Percentiles rank a stretch among this genome's conserved stretches.
These are phyloP conservation scores for Leptographium procerum DNA, from an alignment of 2,329 filamentous ascomycete species.

Conservation along the genomic window DNA sequence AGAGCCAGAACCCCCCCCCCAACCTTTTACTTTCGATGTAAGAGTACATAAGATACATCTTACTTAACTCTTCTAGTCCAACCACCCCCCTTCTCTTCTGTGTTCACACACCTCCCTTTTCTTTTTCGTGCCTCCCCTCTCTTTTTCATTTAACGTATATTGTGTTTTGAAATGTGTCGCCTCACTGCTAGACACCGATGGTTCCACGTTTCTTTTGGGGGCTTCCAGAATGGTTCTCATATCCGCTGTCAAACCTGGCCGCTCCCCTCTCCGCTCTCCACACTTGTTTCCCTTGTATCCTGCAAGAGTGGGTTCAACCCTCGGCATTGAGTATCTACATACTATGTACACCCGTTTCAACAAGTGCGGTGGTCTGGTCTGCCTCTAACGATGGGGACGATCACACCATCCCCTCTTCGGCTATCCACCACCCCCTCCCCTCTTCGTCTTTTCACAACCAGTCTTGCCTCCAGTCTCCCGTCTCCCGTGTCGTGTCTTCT, in stretches of 20 bases:
- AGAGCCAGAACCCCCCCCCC: background rate
- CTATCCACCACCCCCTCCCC: background rate
- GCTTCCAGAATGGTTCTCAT: slow-evolving; percentile 5
- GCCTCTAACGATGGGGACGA: background rate
- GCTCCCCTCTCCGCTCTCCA: background rate
- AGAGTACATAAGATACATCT: background rate
- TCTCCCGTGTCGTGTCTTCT: too few species aligned
- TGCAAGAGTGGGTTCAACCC: background rate
- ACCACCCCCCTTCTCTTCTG: background rate
- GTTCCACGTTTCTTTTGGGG: background rate
- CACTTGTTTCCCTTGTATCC: background rate
- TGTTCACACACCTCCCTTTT: background rate
- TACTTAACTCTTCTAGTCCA: background rate
- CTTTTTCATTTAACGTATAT: background rate
- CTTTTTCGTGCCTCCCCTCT: background rate
- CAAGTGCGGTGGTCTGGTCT: background rate
- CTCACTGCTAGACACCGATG: background rate
- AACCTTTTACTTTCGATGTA: background rate
- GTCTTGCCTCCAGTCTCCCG: background rate
- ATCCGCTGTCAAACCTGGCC: background rate
- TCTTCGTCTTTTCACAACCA: background rate
- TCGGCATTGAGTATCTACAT: background rate
- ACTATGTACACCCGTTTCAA: background rate
- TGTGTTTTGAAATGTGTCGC: background rate
- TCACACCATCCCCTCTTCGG: slow-evolving; percentile 5